Percentiles rank a stretch among this genome's conserved stretches.
Evolutionary conservation across 2,329 filamentous ascomycete genomes (phyloP).

Genomic region (Pseudocercospora macadamiae): DNA sequence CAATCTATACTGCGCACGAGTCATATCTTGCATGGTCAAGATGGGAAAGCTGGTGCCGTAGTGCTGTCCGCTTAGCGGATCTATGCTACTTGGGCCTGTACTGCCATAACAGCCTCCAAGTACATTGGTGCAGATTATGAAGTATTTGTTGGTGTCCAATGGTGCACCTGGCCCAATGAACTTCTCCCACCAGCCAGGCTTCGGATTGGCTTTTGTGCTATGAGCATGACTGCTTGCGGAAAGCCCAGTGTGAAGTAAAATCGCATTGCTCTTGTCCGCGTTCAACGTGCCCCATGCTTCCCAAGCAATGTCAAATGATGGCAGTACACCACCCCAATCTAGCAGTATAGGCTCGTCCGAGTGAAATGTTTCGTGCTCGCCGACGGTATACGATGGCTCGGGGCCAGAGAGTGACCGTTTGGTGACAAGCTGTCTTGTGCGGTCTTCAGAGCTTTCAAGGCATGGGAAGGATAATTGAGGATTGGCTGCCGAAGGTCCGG

Average conservation of each 20-base stretch:
- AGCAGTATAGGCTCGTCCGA: conserved; percentile 75
- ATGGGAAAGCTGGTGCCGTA: conserved; percentile 97
- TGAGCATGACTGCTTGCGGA: conserved; percentile 97
- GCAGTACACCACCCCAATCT: conserved; percentile 93
- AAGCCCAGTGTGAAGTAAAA: conserved; percentile 89
- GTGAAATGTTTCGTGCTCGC: conserved; percentile 77
- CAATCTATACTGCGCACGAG: conserved; percentile 88
- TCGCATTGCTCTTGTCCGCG: conserved; percentile 78
- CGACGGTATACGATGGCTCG: conserved; percentile 91
- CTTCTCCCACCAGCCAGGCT: conserved; percentile 97
- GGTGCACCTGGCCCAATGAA: conserved; percentile 89
- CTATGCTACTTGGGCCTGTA: conserved; percentile 84
- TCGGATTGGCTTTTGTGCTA: conserved; percentile 82
- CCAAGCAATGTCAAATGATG: conserved; percentile 87
- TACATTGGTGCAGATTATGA: conserved; percentile 94
- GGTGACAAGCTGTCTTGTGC: conserved; percentile 68
- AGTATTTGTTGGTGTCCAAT: conserved; percentile 88
- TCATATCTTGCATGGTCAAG: conserved; percentile 96
- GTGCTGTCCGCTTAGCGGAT: conserved; percentile 81
- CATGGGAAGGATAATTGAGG: conserved; percentile 88
- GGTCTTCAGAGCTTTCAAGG: conserved; percentile 79
- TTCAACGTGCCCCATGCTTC: conserved; percentile 90
- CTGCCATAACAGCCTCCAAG: conserved; percentile 95
- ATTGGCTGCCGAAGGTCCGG: conserved; percentile 61
- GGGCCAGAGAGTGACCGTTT: conserved; percentile 73